These are phyloP conservation scores for Lentinula boryana DNA, from an alignment of 768 basidiomycete genomes.

Conservation along the genomic window DNA sequence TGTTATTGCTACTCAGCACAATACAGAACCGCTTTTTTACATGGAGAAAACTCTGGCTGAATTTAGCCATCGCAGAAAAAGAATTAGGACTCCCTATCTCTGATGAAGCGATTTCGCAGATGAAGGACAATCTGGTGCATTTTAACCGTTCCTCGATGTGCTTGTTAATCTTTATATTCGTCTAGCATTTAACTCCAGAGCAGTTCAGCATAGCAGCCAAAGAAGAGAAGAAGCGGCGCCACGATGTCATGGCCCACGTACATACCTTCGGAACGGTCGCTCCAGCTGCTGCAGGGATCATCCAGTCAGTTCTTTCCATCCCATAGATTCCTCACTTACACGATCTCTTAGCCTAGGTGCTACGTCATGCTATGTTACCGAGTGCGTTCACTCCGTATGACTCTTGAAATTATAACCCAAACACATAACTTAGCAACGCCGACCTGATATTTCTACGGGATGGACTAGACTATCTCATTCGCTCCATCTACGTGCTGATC, in stretches of 20 bases:
- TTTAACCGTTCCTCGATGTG: background rate
- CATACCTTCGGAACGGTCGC: slow-evolving; percentile 94
- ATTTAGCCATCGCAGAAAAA: slow-evolving; percentile 94
- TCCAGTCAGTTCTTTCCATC: slow-evolving; percentile 56
- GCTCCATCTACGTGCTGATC: slow-evolving; percentile 87
- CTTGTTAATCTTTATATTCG: slow-evolving; percentile 4
- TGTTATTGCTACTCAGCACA: background rate
- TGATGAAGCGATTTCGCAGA: slow-evolving; percentile 89
- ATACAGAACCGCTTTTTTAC: slow-evolving; percentile 87
- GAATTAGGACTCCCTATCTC: slow-evolving; percentile 87
- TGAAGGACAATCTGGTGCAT: slow-evolving; percentile 86
- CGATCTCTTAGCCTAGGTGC: slow-evolving; percentile 66
- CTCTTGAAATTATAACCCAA: background rate
- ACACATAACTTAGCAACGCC: slow-evolving; percentile 64
- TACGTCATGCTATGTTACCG: slow-evolving; percentile 98
- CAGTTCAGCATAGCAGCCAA: slow-evolving; percentile 90
- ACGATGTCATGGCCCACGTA: slow-evolving; percentile 99
- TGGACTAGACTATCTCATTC: slow-evolving; percentile 77
- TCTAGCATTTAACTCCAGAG: slow-evolving; percentile 71
- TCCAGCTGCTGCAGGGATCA: slow-evolving; percentile 92
- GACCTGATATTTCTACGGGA: slow-evolving; percentile 95
- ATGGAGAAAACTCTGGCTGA: slow-evolving; percentile 95
- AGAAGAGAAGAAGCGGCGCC: slow-evolving; percentile 95
- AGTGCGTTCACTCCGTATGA: slow-evolving; percentile 43
- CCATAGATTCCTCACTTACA: background rate